Evolutionary conservation across 164 flowering plant genomes (phyloP).

Genomic region (Santalum album): DNA sequence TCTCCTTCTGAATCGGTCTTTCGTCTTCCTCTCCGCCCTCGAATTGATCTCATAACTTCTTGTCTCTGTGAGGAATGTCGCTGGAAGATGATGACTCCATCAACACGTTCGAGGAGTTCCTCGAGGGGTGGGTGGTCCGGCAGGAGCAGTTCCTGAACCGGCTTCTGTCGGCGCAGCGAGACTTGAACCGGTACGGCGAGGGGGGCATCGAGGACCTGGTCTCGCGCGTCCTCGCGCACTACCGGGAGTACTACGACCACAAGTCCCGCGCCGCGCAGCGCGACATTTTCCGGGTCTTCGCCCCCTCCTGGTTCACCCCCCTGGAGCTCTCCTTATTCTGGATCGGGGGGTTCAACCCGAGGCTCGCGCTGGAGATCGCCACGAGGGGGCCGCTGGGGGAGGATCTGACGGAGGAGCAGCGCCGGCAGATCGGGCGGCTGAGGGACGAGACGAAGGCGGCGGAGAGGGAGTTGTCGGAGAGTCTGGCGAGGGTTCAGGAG

Average conservation of each 20-base stretch:
- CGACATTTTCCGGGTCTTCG: constrained; percentile 29
- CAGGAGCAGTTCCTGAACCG: constrained; percentile 38
- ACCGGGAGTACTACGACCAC: constrained; percentile 38
- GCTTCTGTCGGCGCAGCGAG: constrained; percentile 16
- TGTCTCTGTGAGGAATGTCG: too few species aligned
- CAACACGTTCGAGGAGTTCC: constrained; percentile 20
- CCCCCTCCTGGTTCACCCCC: constrained; percentile 43
- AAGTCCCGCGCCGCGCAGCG: constrained; percentile 21
- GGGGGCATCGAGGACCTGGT: constrained; percentile 19
- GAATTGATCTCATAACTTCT: too few species aligned
- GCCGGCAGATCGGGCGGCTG: constrained; percentile 14
- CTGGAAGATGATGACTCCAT: too few species aligned
- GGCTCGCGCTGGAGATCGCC: constrained; percentile 12
- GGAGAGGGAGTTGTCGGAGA: constrained; percentile 29
- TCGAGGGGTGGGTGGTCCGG: constrained; percentile 35
- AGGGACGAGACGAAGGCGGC: constrained; percentile 21
- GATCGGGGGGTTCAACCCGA: constrained; percentile 62
- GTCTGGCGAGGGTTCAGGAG: constrained; percentile 50
- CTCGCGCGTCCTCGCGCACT: constrained; percentile 33
- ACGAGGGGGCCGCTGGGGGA: constrained; percentile 18
- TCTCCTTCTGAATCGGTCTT: too few species aligned
- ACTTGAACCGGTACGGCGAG: constrained; percentile 7
- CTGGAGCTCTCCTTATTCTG: constrained; percentile 42
- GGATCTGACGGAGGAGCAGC: constrained; percentile 37
- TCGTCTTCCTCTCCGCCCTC: too few species aligned